These are phyloP conservation scores for Guadua angustifolia DNA, from an alignment of 176 grass and related monocot species.

Conservation along the genomic window DNA sequence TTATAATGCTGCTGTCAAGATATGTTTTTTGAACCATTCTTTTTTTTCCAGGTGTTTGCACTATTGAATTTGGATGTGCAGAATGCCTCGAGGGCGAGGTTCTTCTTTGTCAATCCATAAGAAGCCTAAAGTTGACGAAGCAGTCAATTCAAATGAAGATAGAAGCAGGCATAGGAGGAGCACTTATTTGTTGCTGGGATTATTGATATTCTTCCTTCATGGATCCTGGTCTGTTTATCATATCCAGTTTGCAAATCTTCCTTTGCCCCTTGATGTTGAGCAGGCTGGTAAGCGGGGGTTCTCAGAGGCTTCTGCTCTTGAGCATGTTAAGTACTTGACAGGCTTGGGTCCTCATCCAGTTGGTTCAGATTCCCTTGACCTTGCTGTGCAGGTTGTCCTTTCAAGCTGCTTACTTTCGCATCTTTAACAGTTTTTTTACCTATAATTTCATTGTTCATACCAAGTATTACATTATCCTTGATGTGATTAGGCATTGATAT, in stretches of 20 bases:
- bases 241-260: constrained; percentile 71
- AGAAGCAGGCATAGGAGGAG: constrained; percentile 58
- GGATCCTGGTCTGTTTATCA: constrained; percentile 83
- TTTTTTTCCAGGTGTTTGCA: constrained; percentile 23
- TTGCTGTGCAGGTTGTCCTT: constrained; percentile 74
- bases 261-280: constrained; percentile 68
- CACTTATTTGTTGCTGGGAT: constrained; percentile 64
- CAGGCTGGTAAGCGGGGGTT: constrained; percentile 87
- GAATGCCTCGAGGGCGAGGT: constrained; percentile 49
- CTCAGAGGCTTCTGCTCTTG: constrained; percentile 78
- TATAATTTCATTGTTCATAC: constrained; percentile 15
- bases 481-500: background rate
- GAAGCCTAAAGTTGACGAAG: constrained; percentile 44
- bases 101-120: constrained; percentile 39
- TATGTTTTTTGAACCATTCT: background rate
- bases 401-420: constrained; percentile 22
- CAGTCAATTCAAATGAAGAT: constrained; percentile 33
- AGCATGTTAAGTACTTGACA: constrained; percentile 84
- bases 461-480: constrained; percentile 16
- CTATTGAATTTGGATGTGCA: constrained; percentile 25
- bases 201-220: constrained; percentile 78
- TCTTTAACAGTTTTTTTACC: background rate
- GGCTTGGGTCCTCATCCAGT: constrained; percentile 89
- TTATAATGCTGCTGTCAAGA: background rate
- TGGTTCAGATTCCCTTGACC: constrained; percentile 81